Base-by-base conservation (phyloP, 2,329 filamentous ascomycete genomes). In the Trichoderma sp. region DNA sequence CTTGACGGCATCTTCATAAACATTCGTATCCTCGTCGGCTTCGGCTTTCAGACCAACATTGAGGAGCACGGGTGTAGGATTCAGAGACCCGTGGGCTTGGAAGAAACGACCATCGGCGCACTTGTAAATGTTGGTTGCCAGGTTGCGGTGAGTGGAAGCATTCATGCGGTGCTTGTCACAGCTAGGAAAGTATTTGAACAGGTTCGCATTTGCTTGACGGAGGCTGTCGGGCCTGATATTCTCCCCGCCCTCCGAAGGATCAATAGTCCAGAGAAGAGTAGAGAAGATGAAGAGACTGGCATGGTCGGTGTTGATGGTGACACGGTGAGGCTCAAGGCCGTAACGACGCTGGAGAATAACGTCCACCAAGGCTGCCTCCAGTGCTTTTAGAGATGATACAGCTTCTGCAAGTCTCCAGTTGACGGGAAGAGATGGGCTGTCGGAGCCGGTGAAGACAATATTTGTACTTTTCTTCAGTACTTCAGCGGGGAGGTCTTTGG, bases 361-460 rank as follows among this genome's bases (percentile, higher is more conserved):
- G 62, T 82, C 83, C 32, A 87, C 74, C 73, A 86, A 79, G 0
- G 82, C 80, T 9, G 84, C 85, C 74, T 87, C 85, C 21, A 86
- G 77, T 1, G 79, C 85, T 75, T 87, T 87, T 32, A 87, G 74
- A 1, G 84, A 79, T 0, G 85, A 82, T 1, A 86, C 83, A 61
- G 85, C 86, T 76, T 88, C 87, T 3, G 86, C 86, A 65, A 88
- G 86, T 3, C 86, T 81, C 86, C 87, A 89, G 66, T 86, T 87
- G 76, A 89, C 85, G 0, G 86, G 85, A 11, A 88, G 53, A 74
- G 64, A 69, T 61, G 73, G 74, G 62, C 72, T 78, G 12, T 66
- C 36, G 14, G 61, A 66, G 62, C 70, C 62, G 32, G 51, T 61
- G 21, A 67, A 71, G 62, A n/a, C n/a, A 3, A 71, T 71, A n/a